phyloP scores from a whole-genome alignment of 129 eudicot species.

The Pittosporum tobira region DNA sequence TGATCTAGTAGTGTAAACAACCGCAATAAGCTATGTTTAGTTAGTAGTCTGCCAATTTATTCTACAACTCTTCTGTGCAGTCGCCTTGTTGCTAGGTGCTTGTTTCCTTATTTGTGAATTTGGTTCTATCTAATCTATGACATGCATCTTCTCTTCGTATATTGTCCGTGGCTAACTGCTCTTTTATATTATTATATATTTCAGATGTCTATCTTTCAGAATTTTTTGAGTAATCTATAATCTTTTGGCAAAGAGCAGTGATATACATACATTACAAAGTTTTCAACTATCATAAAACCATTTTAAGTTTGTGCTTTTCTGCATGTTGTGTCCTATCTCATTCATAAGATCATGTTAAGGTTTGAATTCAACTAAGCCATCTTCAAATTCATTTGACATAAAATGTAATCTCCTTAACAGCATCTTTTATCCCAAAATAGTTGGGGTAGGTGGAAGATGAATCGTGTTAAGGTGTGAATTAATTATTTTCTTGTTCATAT shows the following conservation, averaged over 20 bases:
- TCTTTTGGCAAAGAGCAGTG: neutral
- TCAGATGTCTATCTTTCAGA: neutral
- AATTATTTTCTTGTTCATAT: no score
- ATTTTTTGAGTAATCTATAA: neutral
- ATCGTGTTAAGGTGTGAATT: no score
- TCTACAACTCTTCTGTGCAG: neutral
- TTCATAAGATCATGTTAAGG: neutral
- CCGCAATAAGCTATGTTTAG: neutral
- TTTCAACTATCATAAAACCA: neutral
- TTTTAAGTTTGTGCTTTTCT: neutral
- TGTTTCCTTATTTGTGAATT: slow-evolving; percentile 4
- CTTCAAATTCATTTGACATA: neutral
- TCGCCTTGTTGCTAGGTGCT: slow-evolving; percentile 7
- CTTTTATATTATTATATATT: neutral
- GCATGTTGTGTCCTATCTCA: neutral
- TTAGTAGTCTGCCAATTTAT: neutral
- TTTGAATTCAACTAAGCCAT: neutral
- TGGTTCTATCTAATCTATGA: neutral
- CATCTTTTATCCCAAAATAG: no score
- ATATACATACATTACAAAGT: neutral
- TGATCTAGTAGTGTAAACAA: slow-evolving; percentile 9
- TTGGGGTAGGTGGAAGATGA: no score
- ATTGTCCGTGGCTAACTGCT: neutral
- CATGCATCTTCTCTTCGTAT: neutral
- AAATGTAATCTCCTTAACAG: no score